These are phyloP conservation scores for Fusarium hostae DNA, from an alignment of 2,329 filamentous ascomycete species.

Conservation along the genomic window DNA sequence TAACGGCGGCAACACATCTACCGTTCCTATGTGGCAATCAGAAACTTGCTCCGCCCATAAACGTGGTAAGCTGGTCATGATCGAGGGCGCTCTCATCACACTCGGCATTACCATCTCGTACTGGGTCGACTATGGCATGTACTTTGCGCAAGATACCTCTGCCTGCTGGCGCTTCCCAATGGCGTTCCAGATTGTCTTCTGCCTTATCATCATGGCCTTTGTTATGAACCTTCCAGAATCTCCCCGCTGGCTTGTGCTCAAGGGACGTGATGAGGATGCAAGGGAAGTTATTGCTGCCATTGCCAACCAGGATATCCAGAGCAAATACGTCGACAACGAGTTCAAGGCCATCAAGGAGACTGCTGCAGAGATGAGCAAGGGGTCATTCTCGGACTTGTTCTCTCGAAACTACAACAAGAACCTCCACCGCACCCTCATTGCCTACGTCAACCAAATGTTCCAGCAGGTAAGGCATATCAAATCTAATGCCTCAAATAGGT, in stretches of 20 bases:
- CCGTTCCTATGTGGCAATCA: slow-evolving; percentile 69
- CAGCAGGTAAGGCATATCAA: slow-evolving; percentile 52
- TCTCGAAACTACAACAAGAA: slow-evolving; percentile 65
- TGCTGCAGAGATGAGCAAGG: slow-evolving; percentile 74
- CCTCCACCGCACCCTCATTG: slow-evolving; percentile 69
- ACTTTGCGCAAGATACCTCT: slow-evolving; percentile 55
- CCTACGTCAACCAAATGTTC: slow-evolving; percentile 71
- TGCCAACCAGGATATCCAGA: slow-evolving; percentile 63
- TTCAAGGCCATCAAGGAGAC: slow-evolving; percentile 72
- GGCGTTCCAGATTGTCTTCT: slow-evolving; percentile 65
- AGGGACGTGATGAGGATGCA: slow-evolving; percentile 60
- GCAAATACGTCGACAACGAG: slow-evolving; percentile 68
- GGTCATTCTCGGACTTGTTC: slow-evolving; percentile 69
- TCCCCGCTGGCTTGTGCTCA: slow-evolving; percentile 60
- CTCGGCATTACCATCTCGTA: slow-evolving; percentile 67
- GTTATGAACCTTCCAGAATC: slow-evolving; percentile 66
- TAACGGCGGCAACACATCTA: slow-evolving; percentile 67
- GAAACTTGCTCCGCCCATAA: slow-evolving; percentile 68
- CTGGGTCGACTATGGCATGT: slow-evolving; percentile 70
- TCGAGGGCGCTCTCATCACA: slow-evolving; percentile 68
- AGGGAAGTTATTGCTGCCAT: slow-evolving; percentile 61
- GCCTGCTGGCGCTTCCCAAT: slow-evolving; percentile 69
- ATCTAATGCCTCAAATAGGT: rapidly evolving
- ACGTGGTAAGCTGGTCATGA: slow-evolving; percentile 69
- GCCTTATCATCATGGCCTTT: slow-evolving; percentile 64